A percentile compares a stretch with the other conserved stretches of the same genome.
Evolutionary conservation across 805 yeast species (phyloP).

Genomic region (Candida ascalaphidarum): DNA sequence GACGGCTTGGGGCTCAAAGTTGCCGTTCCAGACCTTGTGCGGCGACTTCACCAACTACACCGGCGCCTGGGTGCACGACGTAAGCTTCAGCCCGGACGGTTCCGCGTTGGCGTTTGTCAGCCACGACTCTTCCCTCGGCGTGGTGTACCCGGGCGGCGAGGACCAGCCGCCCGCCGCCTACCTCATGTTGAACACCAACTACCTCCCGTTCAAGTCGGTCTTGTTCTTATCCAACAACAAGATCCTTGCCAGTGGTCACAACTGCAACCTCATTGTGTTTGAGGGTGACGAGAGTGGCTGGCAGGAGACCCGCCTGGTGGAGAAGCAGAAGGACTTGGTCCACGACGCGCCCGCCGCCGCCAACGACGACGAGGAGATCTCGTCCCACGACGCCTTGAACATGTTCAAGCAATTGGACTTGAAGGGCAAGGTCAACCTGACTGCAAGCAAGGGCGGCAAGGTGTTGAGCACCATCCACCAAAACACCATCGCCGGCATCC

Average conservation of each 20-base stretch:
- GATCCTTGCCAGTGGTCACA: slow-evolving; percentile 84
- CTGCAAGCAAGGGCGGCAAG: slow-evolving; percentile 16
- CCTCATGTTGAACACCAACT: slow-evolving; percentile 50
- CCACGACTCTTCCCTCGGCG: slow-evolving; percentile 78
- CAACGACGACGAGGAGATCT: slow-evolving; percentile 46
- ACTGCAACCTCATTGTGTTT: slow-evolving; percentile 83
- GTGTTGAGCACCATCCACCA: slow-evolving; percentile 76
- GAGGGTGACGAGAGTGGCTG: slow-evolving; percentile 58
- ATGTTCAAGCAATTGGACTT: slow-evolving; percentile 94
- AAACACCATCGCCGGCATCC: slow-evolving; percentile 71
- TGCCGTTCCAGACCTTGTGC: slow-evolving; percentile 88
- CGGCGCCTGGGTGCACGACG: slow-evolving; percentile 91
- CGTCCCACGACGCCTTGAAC: slow-evolving; percentile 73
- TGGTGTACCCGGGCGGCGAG: slow-evolving; percentile 72
- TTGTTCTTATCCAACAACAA: slow-evolving; percentile 60
- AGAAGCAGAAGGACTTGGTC: slow-evolving; percentile 35
- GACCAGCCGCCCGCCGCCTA: slow-evolving; percentile 54
- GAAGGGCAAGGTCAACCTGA: slow-evolving; percentile 67
- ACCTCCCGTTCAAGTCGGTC: slow-evolving; percentile 74
- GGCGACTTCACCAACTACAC: slow-evolving; percentile 65
- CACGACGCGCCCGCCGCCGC: slow-evolving; percentile 37
- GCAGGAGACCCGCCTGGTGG: slow-evolving; percentile 53
- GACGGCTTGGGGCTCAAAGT: slow-evolving; percentile 86
- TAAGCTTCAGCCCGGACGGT: slow-evolving; percentile 74
- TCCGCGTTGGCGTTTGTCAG: slow-evolving; percentile 72